Base-by-base conservation (phyloP, 208 protist genomes). In the Wallacemonas sp. region DNA sequence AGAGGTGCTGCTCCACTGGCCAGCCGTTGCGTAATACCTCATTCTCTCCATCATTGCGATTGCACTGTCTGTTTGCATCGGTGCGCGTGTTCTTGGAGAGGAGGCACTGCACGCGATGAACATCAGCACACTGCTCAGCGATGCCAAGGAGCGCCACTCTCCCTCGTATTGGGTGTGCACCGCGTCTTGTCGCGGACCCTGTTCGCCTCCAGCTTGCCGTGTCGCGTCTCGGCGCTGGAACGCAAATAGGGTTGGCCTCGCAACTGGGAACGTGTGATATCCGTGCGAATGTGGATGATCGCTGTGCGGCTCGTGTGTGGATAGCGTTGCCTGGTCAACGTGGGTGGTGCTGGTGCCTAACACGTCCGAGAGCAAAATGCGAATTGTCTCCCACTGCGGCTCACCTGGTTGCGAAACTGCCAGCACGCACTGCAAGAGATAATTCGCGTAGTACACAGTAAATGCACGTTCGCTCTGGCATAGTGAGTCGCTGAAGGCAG, bases 341-440 rank as follows among this genome's bases (percentile, higher is more conserved):
- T 1, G 44, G 7, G 10, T 49, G 44, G 16, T 49, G 44, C 44
- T 49, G 12, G 10, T 25, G 10, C 11, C 0, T 25, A 55, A 22
- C 18, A 7, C 18, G 18, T 26, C 48, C 3, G 48, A 12, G 25
- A 55, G 48, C 48, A 55, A 55, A 55, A 55, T 55, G 23, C 48
- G 48, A 32, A 55, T 55, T 25, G 48, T 55, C 48, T 55, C 48
- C 48, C 48, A 55, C 48, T 55, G 48, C 25, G 48, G 48, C 26
- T 55, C 48, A 18, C 48, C 48, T 20, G 25, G 25, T 18, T 55
- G 23, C 26, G 48, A 55, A 18, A 20, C 26, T 7, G 26, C 3
- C 18, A 55, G 26, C 5, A 55, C 25, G 18, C 48, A 32, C 25
- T 55, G 48, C 8, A 55, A 20, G 7, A 32, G 7, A 22, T 55